Evolutionary conservation across 2,329 filamentous ascomycete genomes (phyloP).

Genomic region (Talaromyces sp.): DNA sequence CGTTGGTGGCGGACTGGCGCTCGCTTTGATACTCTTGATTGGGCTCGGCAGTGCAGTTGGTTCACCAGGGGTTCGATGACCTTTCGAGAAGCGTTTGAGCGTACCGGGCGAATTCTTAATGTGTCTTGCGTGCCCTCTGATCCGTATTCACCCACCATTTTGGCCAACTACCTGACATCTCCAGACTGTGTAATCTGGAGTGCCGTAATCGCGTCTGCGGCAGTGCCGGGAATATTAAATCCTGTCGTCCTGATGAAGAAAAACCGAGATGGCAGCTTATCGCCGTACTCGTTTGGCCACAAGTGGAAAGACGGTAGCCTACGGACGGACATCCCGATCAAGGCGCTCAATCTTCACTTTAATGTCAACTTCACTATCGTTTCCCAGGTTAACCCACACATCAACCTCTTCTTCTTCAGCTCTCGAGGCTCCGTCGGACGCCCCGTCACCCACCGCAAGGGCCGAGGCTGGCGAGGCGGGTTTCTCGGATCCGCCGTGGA

Average conservation of each 20-base stretch:
- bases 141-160: conserved; percentile 83
- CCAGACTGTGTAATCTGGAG: conserved; percentile 99
- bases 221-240: conserved; percentile 92
- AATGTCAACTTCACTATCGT: conserved; percentile 98
- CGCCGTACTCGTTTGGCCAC: conserved; percentile 92
- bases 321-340: conserved; percentile 90
- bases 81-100: conserved; percentile 88
- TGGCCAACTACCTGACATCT: conserved; percentile 91
- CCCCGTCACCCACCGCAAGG: conserved; percentile 88
- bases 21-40: conserved; percentile 87
- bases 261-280: conserved; percentile 66
- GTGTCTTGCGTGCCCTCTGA: conserved; percentile 94
- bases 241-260: conserved; percentile 93
- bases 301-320: conserved; percentile 98
- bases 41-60: conserved; percentile 81
- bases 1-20: conserved; percentile 92
- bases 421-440: conserved; percentile 86
- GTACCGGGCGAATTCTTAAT: conserved; percentile 90
- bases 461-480: conserved; percentile 91
- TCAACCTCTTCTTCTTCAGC: conserved; percentile 98
- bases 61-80: conserved; percentile 88
- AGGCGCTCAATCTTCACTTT: conserved; percentile 90
- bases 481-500: conserved; percentile 89
- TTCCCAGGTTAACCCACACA: conserved; percentile 84
- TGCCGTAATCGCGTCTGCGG: conserved; percentile 87